Percentiles rank a stretch among this genome's conserved stretches.
These are phyloP conservation scores for Anacardium occidentale DNA, from an alignment of 345 rosid species.

Conservation along the genomic window DNA sequence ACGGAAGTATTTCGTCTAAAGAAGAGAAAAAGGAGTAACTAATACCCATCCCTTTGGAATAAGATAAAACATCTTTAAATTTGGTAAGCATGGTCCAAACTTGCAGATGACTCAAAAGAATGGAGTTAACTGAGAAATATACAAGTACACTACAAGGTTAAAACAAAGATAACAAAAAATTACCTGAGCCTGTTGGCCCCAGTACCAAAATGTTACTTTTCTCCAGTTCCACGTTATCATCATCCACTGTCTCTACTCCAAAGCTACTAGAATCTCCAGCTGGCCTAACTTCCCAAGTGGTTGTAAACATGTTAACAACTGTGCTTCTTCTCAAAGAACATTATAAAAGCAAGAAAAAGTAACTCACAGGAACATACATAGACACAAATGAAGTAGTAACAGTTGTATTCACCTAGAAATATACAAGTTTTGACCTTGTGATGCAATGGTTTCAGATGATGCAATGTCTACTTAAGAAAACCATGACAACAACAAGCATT, in stretches of 20 bases:
- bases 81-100: not conserved
- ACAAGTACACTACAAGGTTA: not conserved
- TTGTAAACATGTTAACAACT: constrained; percentile 31
- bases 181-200: constrained; percentile 99
- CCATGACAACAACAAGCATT: not conserved
- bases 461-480: constrained; percentile 7
- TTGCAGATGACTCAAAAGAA: not conserved
- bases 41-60: no score
- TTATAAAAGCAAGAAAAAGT: not conserved
- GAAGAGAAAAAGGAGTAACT: not conserved
- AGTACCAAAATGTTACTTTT: constrained; percentile 96
- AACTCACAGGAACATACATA: not conserved
- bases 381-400: not conserved
- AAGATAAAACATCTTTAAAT: not conserved
- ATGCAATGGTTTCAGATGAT: not conserved
- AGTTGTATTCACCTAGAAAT: not conserved
- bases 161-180: constrained; percentile 20
- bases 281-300: constrained; percentile 64
- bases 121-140: not conserved
- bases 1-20: not conserved
- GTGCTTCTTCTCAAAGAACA: constrained; percentile 2
- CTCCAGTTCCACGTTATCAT: constrained; percentile 91
- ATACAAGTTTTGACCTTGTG: not conserved
- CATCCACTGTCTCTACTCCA: constrained; percentile 48
- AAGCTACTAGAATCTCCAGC: constrained; percentile 46